Evolutionary conservation across 495 filamentous ascomycete genomes (phyloP).

Genomic region (Parmelia sp.): DNA sequence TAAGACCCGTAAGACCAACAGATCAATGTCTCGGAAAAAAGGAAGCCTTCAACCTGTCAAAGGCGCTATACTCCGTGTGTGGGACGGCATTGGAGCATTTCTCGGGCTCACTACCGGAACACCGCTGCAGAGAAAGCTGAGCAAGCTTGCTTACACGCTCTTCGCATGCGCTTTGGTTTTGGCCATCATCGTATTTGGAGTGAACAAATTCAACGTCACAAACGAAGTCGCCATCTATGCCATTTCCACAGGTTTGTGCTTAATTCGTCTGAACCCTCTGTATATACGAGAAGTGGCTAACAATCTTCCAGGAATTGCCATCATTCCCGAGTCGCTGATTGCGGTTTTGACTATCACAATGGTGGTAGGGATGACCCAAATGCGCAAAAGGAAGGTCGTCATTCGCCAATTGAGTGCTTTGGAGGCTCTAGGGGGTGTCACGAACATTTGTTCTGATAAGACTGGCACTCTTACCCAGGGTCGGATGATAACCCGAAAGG

Average conservation of each 20-base stretch:
- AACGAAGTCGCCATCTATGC: conserved; percentile 77
- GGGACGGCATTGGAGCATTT: conserved; percentile 58
- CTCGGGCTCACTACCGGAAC: conserved; percentile 74
- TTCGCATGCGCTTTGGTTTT: conserved; percentile 68
- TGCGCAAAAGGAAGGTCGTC: conserved; percentile 71
- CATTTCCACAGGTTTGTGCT: conserved; percentile 53
- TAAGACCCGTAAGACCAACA: conserved; percentile 50
- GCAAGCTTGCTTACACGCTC: conserved; percentile 66
- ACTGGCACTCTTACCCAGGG: conserved; percentile 77
- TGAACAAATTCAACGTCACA: conserved; percentile 61
- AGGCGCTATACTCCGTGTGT: conserved; percentile 50
- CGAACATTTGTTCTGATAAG: conserved; percentile 86
- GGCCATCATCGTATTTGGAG: conserved; percentile 74
- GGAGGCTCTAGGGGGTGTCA: conserved; percentile 77
- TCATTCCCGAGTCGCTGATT: conserved; percentile 65
- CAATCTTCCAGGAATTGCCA: conserved; percentile 52
- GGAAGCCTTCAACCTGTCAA: conserved; percentile 53
- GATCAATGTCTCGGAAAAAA: conserved; percentile 59
- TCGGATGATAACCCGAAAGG: conserved; percentile 72
- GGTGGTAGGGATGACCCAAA: conserved; percentile 69
- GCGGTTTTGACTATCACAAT: conserved; percentile 68
- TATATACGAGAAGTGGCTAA: conserved; percentile 1
- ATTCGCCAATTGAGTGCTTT: conserved; percentile 74
- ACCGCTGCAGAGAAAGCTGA: conserved; percentile 73
- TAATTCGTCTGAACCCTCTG: not conserved